Conservation (phyloP, 2,329 filamentous ascomycete species). For the Bertia moriformis region DNA sequence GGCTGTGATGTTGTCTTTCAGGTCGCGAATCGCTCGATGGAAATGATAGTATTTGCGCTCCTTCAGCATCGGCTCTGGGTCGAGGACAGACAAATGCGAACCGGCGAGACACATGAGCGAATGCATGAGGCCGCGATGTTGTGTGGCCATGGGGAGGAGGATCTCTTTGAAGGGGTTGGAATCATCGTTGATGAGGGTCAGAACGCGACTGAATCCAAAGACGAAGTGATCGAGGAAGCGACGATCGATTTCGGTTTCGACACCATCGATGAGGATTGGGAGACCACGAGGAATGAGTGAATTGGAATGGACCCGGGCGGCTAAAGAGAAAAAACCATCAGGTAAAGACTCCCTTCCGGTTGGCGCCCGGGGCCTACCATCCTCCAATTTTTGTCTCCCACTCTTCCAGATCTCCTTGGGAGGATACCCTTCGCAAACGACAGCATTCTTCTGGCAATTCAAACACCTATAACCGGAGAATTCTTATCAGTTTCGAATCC, state of each 20-base stretch:
- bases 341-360: neutral
- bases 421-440: constrained; percentile 48
- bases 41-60: constrained; percentile 40
- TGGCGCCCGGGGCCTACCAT: constrained; percentile 6
- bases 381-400: constrained; percentile 35
- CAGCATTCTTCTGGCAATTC: constrained; percentile 51
- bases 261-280: constrained; percentile 39
- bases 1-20: constrained; percentile 20
- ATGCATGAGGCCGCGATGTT: constrained; percentile 46
- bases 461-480: constrained; percentile 20
- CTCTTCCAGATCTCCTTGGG: constrained; percentile 44
- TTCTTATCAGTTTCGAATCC: constrained; percentile 22
- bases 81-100: constrained; percentile 39
- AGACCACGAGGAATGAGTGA: constrained; percentile 25
- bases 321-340: neutral
- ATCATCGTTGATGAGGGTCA: constrained; percentile 42
- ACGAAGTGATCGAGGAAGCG: constrained; percentile 43
- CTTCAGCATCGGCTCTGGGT: constrained; percentile 30
- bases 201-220: constrained; percentile 35
- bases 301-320: neutral
- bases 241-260: constrained; percentile 42
- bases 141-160: constrained; percentile 42
- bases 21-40: constrained; percentile 20
- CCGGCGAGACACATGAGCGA: constrained; percentile 45
- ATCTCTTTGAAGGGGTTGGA: constrained; percentile 46